Conservation (phyloP, 1,139 yeast species). For the Waltiozyma sp. region DNA sequence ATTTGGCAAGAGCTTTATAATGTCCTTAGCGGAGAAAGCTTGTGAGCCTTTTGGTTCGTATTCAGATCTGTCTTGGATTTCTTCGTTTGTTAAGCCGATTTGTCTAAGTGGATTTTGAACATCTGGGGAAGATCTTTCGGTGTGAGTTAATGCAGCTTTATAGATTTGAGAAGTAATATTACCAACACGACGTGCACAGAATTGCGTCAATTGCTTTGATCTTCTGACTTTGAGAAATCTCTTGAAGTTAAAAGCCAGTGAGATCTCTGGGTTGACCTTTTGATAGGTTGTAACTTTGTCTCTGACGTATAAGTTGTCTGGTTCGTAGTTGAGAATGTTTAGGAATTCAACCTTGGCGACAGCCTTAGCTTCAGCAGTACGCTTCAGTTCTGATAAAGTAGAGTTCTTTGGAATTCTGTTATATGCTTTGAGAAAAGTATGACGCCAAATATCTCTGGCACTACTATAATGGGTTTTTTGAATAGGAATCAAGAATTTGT, state of each 20-base stretch:
- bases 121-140: conserved; percentile 47
- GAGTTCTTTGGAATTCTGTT: conserved; percentile 39
- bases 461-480: conserved; percentile 30
- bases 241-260: conserved; percentile 53
- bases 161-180: conserved; percentile 56
- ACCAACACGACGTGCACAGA: conserved; percentile 66
- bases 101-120: conserved; percentile 24
- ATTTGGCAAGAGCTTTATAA: conserved; percentile 34
- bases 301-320: conserved; percentile 25
- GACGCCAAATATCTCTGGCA: conserved; percentile 43
- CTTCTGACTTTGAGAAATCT: conserved; percentile 62
- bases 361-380: conserved; percentile 54
- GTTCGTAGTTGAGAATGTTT: conserved; percentile 26
- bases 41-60: conserved; percentile 24
- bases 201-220: conserved; percentile 47
- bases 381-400: conserved; percentile 49
- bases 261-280: conserved; percentile 36
- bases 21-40: conserved; percentile 41
- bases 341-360: conserved; percentile 38
- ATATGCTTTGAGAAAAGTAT: conserved; percentile 41
- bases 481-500: conserved; percentile 51
- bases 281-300: conserved; percentile 24
- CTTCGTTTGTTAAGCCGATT: conserved; percentile 27
- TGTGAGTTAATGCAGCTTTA: conserved; percentile 39
- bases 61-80: conserved; percentile 16